A percentile compares a stretch with the other conserved stretches of the same genome.
These are phyloP conservation scores for Quercus rubra DNA, from an alignment of 306 rosid genomes.

Conservation along the genomic window DNA sequence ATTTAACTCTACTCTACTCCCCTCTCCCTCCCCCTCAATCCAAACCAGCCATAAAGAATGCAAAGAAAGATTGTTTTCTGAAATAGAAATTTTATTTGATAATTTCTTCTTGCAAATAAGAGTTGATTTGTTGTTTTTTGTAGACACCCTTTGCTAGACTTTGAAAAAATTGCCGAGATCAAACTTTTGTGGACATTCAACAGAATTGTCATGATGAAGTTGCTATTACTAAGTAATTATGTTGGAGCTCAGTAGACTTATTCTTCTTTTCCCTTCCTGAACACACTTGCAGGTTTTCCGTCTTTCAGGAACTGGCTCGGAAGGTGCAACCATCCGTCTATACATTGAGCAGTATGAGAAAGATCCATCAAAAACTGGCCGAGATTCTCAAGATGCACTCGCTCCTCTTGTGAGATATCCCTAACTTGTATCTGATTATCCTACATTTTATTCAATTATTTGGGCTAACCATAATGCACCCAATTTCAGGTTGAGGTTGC, in stretches of 20 bases:
- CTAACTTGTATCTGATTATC: not conserved
- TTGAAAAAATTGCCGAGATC: not conserved
- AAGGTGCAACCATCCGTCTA: conserved; percentile 93
- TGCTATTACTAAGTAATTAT: not conserved
- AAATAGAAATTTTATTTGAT: not conserved
- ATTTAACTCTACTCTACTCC: too few species aligned
- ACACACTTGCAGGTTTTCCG: conserved; percentile 71
- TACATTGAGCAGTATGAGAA: conserved; percentile 98
- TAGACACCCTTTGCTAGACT: not conserved
- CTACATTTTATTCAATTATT: not conserved
- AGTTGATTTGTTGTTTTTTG: not conserved
- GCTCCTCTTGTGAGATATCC: conserved; percentile 74
- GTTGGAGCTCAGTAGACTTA: not conserved
- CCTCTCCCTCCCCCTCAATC: too few species aligned
- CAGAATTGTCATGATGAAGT: not conserved
- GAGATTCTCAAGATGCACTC: conserved; percentile 91
- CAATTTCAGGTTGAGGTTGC: conserved; percentile 84
- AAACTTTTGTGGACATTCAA: not conserved
- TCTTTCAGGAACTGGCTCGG: conserved; percentile 98
- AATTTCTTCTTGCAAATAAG: conserved; percentile 5
- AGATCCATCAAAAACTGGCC: conserved; percentile 76
- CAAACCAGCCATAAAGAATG: too few species aligned
- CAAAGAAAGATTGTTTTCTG: too few species aligned
- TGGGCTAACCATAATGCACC: not conserved
- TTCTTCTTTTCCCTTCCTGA: conserved; percentile 4